Base-by-base conservation (phyloP, 768 basidiomycete genomes). In the Arthromyces matolae region DNA sequence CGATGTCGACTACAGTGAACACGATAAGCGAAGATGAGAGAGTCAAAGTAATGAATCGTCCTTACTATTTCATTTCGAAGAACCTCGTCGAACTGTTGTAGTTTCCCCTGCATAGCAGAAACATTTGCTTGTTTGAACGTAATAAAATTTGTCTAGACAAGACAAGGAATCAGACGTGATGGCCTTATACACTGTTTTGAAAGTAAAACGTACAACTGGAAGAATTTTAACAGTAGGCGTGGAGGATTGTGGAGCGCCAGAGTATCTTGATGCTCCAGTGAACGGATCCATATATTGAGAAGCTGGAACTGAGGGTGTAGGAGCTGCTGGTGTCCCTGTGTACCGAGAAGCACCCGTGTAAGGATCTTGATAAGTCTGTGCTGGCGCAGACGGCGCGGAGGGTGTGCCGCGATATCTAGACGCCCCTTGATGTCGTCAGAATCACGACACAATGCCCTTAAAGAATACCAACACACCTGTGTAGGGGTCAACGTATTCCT, bases 81-180 rank as follows among this genome's bases (percentile, higher is more conserved):
- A 16, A 66, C 76, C 35, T 86, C 80, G 55, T 91, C 77, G 41
- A 93, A 83, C 61, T 93, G 84, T 51, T 77, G 74, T 16, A 92
- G 58, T 65, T 94, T 94, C 18, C 75, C 73, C 58, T 81, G 83
- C 82, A 94, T 89, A 14, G 89, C 89, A 18, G 73, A 59, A 22
- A 94, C 76, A 62, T 78, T 80, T 3, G 83, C 89, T 71, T 92
- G 89, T 54, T 88, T 90, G 73, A 97, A 95, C n/a, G 77, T 71
- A 16, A 91, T 76, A 34, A 76, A n/a, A 72, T 31, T 76, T 80
- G 34, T 75, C 70, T 89, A 91, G 35, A 37, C 3, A 32, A 40
- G 8, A 9, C n/a, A 25, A 8, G 18, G 35, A 9, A 23, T 29
- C 16, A 16, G 23, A 12, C 8, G 36, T 13, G 31, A 9, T n/a